These are phyloP conservation scores for Geranomyces variabilis DNA, from an alignment of 192 early-diverging fungal species.

Conservation along the genomic window DNA sequence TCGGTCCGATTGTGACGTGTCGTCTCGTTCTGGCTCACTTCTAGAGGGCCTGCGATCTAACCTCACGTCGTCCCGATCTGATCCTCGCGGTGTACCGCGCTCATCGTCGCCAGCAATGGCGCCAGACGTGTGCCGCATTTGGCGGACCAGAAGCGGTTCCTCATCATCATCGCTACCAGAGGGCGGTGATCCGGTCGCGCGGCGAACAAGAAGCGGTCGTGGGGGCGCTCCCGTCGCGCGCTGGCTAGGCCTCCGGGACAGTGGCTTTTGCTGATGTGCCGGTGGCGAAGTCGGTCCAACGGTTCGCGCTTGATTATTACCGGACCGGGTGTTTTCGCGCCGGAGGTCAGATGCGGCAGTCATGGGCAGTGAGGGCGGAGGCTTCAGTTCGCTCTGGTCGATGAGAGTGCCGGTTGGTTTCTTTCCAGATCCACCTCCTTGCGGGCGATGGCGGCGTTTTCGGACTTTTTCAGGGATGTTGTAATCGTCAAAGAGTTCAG, in stretches of 20 bases:
- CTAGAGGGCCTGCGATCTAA: not conserved
- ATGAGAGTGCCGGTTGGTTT: not conserved
- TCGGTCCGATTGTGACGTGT: constrained; percentile 14
- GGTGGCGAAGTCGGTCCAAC: not conserved
- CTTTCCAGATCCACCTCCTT: not conserved
- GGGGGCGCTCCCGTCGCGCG: not conserved
- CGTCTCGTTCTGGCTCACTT: constrained; percentile 3
- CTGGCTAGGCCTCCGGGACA: not conserved
- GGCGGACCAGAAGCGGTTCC: constrained; percentile 22
- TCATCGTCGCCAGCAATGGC: constrained; percentile 2
- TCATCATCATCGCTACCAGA: constrained; percentile 8
- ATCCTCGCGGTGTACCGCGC: not conserved
- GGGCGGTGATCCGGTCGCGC: not conserved
- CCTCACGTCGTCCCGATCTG: not conserved
- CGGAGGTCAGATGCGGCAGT: not conserved
- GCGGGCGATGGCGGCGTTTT: constrained; percentile 14
- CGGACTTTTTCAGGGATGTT: constrained; percentile 33
- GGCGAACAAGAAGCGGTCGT: not conserved
- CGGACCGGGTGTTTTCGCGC: not conserved
- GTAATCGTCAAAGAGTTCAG: constrained; percentile 49
- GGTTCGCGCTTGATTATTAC: not conserved
- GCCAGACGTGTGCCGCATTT: constrained; percentile 19
- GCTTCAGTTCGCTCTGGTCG: not conserved
- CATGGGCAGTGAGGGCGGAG: not conserved
- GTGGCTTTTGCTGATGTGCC: not conserved